Base-by-base conservation (phyloP, 768 basidiomycete genomes). In the Phylloporus rhodoxanthus region DNA sequence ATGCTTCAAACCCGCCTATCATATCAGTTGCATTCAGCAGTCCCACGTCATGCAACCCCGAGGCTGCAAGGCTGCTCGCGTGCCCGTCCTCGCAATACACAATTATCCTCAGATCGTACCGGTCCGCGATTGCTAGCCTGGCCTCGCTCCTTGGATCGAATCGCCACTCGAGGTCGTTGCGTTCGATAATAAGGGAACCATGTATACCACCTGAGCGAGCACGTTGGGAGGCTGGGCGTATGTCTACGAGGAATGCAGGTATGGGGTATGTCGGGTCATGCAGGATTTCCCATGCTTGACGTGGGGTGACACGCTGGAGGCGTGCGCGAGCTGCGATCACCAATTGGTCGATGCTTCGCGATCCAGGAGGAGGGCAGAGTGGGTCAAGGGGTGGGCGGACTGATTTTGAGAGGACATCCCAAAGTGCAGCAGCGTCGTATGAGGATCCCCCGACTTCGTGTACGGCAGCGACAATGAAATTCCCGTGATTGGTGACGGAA, bases 161-260 rank as follows among this genome's bases (percentile, higher is more conserved):
- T 20, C 80, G 76, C 85, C 86, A 88, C 63, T 91, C 88, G 46
- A 91, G 73, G 5, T 81, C 77, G 59, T 86, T 89, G 20, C 87
- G 75, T 58, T 89, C 87, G 50, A 90, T 77, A 47, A 85, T 68
- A 48, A 89, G 68, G n/a, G 86, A 76, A 0, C 87, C 85, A 8
- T 72, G 72, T 47, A 90, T 83, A 0, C 68, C 73, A 0, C 88
- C 88, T 28, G 77, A 69, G 41, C 61, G 63, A 5, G 72, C 72
- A 14, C 88, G 76, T 63, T 87, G 79, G 5, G 72, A 74, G 33
- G 72, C 76, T 0, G 86, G 78, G 7, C 88, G 81, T 45, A 90
- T 88, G 63, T 90, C 88, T 7, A 91, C 87, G 36, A 91, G 72
- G 47, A 89, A 76, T 1, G 81, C 82, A 1, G 87, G 85, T 34